These are phyloP conservation scores for Tremella fuciformis DNA, from an alignment of 768 basidiomycete genomes.

Conservation along the genomic window DNA sequence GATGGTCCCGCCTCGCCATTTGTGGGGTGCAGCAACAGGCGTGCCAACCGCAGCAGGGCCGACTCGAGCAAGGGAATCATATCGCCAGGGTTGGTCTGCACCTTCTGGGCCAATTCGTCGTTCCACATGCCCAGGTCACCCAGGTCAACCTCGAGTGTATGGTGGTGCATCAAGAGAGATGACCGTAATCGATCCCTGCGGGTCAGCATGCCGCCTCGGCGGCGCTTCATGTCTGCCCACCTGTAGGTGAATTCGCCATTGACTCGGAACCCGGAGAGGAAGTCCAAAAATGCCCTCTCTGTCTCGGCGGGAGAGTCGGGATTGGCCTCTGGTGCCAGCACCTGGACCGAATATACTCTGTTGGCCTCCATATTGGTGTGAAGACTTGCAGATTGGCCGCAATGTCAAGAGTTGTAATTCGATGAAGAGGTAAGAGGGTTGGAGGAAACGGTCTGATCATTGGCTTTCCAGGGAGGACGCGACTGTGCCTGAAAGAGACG, in stretches of 20 bases:
- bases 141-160: conserved; percentile 81
- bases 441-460: no score
- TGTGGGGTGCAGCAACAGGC: conserved; percentile 75
- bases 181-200: conserved; percentile 78
- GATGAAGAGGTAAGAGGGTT: no score
- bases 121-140: conserved; percentile 69
- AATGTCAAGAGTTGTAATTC: no score
- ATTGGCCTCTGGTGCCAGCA: conserved; percentile 63
- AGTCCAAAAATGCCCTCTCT: conserved; percentile 76
- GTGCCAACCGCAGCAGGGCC: conserved; percentile 79
- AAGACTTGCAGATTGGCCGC: no score
- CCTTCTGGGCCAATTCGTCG: conserved; percentile 85
- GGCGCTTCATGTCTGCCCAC: conserved; percentile 54
- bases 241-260: conserved; percentile 90
- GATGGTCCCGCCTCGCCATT: conserved; percentile 52
- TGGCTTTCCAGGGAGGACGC: no score
- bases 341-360: conserved; percentile 74
- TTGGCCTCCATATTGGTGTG: conserved; percentile 60
- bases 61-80: conserved; percentile 90
- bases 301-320: conserved; percentile 74
- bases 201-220: not conserved
- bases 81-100: conserved; percentile 86
- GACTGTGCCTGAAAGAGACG: no score
- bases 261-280: conserved; percentile 80
- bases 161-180: conserved; percentile 82